Percentiles rank a stretch among this genome's conserved stretches.
Evolutionary conservation across 352 stramenopile species (phyloP).

Genomic region (Poterioochromonas sp.): DNA sequence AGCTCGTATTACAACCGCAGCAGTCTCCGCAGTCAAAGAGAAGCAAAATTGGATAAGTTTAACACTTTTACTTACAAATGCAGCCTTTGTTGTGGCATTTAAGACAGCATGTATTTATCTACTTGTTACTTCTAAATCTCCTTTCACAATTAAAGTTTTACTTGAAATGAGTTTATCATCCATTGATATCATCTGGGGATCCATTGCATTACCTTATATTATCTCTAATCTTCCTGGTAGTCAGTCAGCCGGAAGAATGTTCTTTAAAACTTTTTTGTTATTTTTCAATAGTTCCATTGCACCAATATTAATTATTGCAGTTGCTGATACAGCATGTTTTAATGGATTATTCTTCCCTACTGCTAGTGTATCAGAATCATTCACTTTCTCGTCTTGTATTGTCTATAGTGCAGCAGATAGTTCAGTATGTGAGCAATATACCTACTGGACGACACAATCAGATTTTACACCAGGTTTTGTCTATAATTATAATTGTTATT

Average conservation of each 20-base stretch:
- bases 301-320: background rate
- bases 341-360: background rate
- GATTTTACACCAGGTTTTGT: background rate
- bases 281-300: background rate
- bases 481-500: constrained; percentile 31
- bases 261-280: background rate
- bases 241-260: background rate
- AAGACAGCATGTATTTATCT: constrained; percentile 2
- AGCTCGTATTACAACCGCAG: background rate
- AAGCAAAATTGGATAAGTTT: background rate
- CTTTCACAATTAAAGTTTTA: background rate
- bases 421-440: background rate
- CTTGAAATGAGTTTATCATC: background rate
- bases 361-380: background rate
- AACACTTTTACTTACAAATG: background rate
- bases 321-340: background rate
- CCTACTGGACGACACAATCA: background rate
- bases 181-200: background rate
- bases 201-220: background rate
- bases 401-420: background rate
- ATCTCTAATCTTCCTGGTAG: background rate
- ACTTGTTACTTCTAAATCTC: background rate
- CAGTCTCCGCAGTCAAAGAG: background rate
- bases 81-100: background rate
- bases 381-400: background rate